Evolutionary conservation across 148 eudicot genomes (phyloP), one percentile per base, ranked within the genome.

Genomic region (Pharnaceum exiguum): DNA sequence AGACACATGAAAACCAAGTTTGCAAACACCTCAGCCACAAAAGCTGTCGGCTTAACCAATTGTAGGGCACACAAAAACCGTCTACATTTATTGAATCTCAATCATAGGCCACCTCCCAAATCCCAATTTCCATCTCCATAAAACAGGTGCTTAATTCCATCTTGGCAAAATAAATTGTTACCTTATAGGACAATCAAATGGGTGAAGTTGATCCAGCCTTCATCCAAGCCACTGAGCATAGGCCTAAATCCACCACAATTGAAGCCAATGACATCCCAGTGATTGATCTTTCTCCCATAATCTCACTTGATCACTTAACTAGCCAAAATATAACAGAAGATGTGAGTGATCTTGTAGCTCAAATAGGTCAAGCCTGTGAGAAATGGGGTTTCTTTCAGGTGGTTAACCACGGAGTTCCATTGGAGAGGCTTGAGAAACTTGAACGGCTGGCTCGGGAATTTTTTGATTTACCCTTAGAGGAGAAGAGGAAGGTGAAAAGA

Each of bases 381-480:
- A 43, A 65, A 2, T 82, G 84, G 87, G 82, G 87, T 0, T 82
- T 82, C 63, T 82, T 82, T 38, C 83, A 82, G 52, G 81, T 82
- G 52, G 68, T 70, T 64, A 82, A 82, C 73, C 87, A 82, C 23
- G 81, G 84, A 0, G 79, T 82, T 19, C 73, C 79, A 13, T 3
- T 57, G 3, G 55, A 51, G 31, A 68, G 57, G 36, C 71, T 73
- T 0, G 46, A 71, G 51, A 52, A 54, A 4, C 23, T 66, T 1
- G 72, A 68, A 8, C 3, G 19, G 5, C 68, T 42, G 4, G 64
- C 77, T 13, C 56, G 71, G 33, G 27, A 46, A 29, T 82, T 82
- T 64, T 82, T 82, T 32, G 11, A 22, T 9, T 63, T 68, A 55
- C 56, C 77, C 9, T 7, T 15, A 29, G 75, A 76, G 33, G 79